Conservation (phyloP, 257 asterid species). For the Solanum verrucosum region DNA sequence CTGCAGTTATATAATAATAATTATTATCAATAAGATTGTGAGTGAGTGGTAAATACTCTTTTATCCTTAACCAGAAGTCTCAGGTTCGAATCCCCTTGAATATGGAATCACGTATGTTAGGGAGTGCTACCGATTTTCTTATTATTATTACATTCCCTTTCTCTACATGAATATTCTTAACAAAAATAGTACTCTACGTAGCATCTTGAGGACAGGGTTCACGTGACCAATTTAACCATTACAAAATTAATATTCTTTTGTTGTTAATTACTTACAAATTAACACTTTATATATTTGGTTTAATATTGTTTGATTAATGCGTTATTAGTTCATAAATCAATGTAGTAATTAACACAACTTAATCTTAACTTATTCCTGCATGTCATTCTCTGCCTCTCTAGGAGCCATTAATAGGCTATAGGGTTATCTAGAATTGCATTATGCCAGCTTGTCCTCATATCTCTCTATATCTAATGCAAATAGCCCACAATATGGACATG, state of each 20-base stretch:
- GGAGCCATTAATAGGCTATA: background rate
- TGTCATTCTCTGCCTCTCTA: background rate
- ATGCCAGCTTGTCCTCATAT: background rate
- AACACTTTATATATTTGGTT: background rate
- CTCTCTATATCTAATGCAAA: background rate
- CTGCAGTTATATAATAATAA: background rate
- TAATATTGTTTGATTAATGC: background rate
- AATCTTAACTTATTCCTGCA: background rate
- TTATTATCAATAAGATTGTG: too few relatives aligned
- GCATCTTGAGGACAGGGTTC: background rate
- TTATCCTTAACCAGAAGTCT: rapidly evolving
- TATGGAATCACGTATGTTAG: too few relatives aligned
- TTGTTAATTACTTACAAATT: background rate
- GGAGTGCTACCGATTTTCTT: too few relatives aligned
- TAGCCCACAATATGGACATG: background rate
- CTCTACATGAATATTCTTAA: background rate
- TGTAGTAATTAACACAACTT: background rate
- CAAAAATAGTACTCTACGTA: background rate
- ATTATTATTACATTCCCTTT: background rate
- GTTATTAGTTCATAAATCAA: background rate
- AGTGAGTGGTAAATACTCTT: rapidly evolving
- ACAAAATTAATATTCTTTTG: background rate
- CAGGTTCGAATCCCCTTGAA: rapidly evolving
- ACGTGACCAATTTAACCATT: background rate
- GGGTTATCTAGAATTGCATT: background rate